Conservation (phyloP, 495 filamentous ascomycete genomes). For the Talaromyces wortmannii region DNA sequence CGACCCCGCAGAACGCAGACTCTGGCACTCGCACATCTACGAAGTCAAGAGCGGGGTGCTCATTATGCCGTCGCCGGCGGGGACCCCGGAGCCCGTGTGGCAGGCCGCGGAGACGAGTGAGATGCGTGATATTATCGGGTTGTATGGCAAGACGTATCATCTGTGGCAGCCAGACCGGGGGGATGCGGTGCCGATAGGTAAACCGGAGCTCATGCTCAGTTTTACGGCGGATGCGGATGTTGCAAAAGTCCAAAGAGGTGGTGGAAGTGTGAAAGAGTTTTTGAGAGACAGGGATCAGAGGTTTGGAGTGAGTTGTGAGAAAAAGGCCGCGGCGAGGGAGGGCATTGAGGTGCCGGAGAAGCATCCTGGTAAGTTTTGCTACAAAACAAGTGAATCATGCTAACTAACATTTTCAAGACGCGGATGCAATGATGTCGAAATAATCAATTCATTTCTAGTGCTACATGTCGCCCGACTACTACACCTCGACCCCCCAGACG, state of each 20-base stretch:
- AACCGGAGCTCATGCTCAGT: constrained; percentile 73
- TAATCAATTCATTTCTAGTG: neutral
- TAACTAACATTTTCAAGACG: constrained; percentile 21
- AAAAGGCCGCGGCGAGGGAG: constrained; percentile 58
- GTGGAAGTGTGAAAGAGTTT: constrained; percentile 50
- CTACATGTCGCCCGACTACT: constrained; percentile 30
- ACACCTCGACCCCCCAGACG: constrained; percentile 40
- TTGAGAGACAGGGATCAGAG: constrained; percentile 59
- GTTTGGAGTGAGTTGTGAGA: constrained; percentile 52
- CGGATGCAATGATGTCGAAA: constrained; percentile 30
- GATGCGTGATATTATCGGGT: constrained; percentile 62
- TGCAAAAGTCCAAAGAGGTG: constrained; percentile 50
- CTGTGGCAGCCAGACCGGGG: constrained; percentile 86
- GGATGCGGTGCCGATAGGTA: constrained; percentile 64
- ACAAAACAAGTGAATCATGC: constrained; percentile 5
- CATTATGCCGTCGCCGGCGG: constrained; percentile 66
- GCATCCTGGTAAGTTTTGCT: constrained; percentile 40
- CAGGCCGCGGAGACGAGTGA: constrained; percentile 70
- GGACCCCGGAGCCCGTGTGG: constrained; percentile 41
- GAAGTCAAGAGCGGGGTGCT: constrained; percentile 86
- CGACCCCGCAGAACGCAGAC: constrained; percentile 53
- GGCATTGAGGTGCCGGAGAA: constrained; percentile 51
- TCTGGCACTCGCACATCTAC: constrained; percentile 80
- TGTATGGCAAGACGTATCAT: constrained; percentile 91
- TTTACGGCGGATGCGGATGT: constrained; percentile 51